phyloP scores from a whole-genome alignment of 768 basidiomycete genomes.

The Lentinula sp. region DNA sequence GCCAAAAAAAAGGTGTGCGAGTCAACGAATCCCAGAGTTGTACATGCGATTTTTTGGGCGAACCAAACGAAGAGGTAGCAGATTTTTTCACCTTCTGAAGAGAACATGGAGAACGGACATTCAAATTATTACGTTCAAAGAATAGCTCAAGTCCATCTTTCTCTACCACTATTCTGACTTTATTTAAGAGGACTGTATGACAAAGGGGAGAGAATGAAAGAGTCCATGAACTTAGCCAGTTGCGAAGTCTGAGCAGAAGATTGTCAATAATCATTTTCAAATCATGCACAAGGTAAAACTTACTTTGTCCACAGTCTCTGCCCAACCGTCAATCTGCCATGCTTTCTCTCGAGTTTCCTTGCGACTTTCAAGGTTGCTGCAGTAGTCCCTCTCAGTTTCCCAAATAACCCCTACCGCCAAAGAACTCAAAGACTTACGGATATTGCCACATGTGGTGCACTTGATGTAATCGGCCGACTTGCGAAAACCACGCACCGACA shows the following conservation, averaged over 20 bases:
- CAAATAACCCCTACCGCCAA: not conserved
- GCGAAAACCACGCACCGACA: constrained; percentile 90
- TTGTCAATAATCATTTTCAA: too few relatives aligned
- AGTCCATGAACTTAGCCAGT: constrained; percentile 81
- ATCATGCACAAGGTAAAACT: not conserved
- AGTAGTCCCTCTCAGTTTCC: not conserved
- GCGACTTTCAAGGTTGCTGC: constrained; percentile 67
- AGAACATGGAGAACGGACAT: too few relatives aligned
- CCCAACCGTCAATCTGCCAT: constrained; percentile 95
- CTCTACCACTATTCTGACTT: constrained; percentile 4
- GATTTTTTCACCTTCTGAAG: too few relatives aligned
- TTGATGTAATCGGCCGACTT: constrained; percentile 76
- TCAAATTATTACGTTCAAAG: not conserved
- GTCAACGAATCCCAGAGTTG: too few relatives aligned
- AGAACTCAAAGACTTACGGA: constrained; percentile 46
- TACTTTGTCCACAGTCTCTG: constrained; percentile 89
- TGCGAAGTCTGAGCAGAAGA: constrained; percentile 68
- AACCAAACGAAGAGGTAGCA: too few relatives aligned
- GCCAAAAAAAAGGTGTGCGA: too few relatives aligned
- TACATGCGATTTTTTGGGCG: too few relatives aligned
- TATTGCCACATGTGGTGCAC: constrained; percentile 99
- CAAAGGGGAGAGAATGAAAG: constrained; percentile 74
- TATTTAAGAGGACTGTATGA: constrained; percentile 84
- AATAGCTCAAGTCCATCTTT: not conserved
- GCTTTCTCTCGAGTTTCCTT: constrained; percentile 85